These are phyloP conservation scores for Astrothelium macrocarpum DNA, from an alignment of 495 filamentous ascomycete species.

Conservation along the genomic window DNA sequence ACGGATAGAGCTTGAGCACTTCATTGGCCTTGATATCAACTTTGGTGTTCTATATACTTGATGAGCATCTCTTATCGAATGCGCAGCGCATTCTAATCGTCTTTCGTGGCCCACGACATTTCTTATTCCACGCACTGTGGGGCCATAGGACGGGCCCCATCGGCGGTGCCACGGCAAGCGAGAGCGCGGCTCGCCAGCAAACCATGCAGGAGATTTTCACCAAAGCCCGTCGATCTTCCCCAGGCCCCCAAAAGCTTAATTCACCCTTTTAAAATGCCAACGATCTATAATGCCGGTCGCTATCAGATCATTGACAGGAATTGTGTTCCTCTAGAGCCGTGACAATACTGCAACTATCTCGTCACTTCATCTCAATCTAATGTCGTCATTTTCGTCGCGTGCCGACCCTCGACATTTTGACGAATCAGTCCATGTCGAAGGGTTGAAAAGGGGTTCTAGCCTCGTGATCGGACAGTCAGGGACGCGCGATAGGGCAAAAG, in stretches of 20 bases:
- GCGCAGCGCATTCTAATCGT: too few relatives aligned
- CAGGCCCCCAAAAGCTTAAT: slow-evolving; percentile 2
- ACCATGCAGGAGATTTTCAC: slow-evolving; percentile 3
- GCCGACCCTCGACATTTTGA: neutral
- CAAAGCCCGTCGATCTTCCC: neutral
- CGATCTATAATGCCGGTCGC: neutral
- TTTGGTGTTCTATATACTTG: too few relatives aligned
- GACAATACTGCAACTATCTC: neutral
- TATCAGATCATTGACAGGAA: neutral
- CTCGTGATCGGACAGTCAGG: neutral
- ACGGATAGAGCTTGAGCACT: too few relatives aligned
- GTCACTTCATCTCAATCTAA: neutral
- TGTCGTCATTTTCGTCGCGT: neutral
- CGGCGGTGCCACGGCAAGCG: neutral
- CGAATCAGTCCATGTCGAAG: neutral
- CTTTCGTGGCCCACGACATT: too few relatives aligned
- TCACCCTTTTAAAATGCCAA: neutral
- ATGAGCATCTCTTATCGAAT: too few relatives aligned
- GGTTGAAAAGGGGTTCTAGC: neutral
- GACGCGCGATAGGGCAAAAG: slow-evolving; percentile 1
- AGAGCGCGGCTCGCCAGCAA: neutral
- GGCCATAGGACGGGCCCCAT: neutral
- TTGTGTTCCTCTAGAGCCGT: neutral
- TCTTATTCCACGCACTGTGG: too few relatives aligned
- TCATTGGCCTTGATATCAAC: too few relatives aligned